Evolutionary conservation across 1,139 yeast genomes (phyloP).

Genomic region (Geotrichum europaeum): DNA sequence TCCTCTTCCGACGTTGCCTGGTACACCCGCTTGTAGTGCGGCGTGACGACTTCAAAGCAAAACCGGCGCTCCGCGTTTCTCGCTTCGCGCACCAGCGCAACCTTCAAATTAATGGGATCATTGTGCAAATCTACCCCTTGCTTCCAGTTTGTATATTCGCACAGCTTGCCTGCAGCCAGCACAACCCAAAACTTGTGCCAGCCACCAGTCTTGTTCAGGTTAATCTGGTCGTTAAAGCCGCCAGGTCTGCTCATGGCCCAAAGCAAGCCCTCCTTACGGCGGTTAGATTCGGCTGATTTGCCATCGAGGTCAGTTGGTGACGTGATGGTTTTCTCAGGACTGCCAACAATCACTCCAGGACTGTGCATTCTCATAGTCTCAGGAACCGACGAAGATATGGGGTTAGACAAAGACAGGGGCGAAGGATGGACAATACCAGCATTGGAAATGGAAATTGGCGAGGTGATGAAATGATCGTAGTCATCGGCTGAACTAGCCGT

Average conservation of each 20-base stretch:
- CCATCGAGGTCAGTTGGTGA: slow-evolving; percentile 12
- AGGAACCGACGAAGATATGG: background rate
- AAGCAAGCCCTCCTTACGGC: slow-evolving; percentile 49
- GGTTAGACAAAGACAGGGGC: background rate
- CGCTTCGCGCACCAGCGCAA: slow-evolving; percentile 58
- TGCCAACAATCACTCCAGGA: slow-evolving; percentile 4
- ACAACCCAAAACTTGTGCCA: slow-evolving; percentile 95
- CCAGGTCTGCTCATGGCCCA: slow-evolving; percentile 48
- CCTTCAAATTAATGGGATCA: slow-evolving; percentile 66
- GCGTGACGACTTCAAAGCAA: slow-evolving; percentile 75
- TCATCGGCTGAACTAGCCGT: background rate
- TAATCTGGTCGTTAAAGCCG: slow-evolving; percentile 40
- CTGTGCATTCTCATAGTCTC: slow-evolving; percentile 7
- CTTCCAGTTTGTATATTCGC: slow-evolving; percentile 80
- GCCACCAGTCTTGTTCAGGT: slow-evolving; percentile 63
- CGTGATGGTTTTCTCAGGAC: slow-evolving; percentile 12
- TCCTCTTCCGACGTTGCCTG: slow-evolving; percentile 74
- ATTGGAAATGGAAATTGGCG: background rate
- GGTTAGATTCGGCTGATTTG: slow-evolving; percentile 9
- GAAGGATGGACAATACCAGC: background rate
- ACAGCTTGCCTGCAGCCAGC: slow-evolving; percentile 56
- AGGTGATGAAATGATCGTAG: background rate
- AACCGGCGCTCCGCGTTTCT: slow-evolving; percentile 42
- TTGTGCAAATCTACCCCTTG: slow-evolving; percentile 58
- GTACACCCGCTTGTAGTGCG: slow-evolving; percentile 64